Evolutionary conservation across 2,329 filamentous ascomycete species (phyloP).

Genomic region (Tolypocladium capitatum): DNA sequence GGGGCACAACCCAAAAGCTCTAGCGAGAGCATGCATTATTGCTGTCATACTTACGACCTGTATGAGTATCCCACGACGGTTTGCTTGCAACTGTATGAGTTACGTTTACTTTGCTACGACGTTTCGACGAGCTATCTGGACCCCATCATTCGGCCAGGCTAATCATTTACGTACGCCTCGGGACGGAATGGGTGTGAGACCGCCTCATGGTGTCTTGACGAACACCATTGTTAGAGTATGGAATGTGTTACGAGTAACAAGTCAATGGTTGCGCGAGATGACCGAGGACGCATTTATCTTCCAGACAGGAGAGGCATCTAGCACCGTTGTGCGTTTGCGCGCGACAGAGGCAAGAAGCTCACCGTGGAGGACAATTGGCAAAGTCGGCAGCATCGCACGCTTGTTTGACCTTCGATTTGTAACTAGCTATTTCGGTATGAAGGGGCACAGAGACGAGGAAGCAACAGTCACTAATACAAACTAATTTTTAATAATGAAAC

Average conservation of each 20-base stretch:
- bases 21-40: constrained; percentile 17
- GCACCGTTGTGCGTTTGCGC: neutral
- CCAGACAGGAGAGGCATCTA: neutral
- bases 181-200: neutral
- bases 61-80: constrained; percentile 13
- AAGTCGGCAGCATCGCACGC: neutral
- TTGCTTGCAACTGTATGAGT: constrained; percentile 8
- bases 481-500: neutral
- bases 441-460: neutral
- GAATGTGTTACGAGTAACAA: constrained; percentile 13
- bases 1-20: constrained; percentile 7
- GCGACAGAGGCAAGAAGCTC: neutral
- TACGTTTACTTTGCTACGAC: constrained; percentile 10
- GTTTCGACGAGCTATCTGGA: constrained; percentile 5
- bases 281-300: neutral
- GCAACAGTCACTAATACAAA: neutral
- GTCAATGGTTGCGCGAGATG: constrained; percentile 1
- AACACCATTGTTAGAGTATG: constrained; percentile 6
- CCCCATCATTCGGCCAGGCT: neutral
- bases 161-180: neutral
- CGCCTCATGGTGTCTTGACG: constrained; percentile 1
- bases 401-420: neutral
- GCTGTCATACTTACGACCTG: constrained; percentile 19
- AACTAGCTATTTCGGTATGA: neutral
- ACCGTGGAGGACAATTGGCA: neutral